A percentile compares a stretch with the other conserved stretches of the same genome.
Conservation (phyloP, 257 asterid species). For the Scutellaria galericulata region DNA sequence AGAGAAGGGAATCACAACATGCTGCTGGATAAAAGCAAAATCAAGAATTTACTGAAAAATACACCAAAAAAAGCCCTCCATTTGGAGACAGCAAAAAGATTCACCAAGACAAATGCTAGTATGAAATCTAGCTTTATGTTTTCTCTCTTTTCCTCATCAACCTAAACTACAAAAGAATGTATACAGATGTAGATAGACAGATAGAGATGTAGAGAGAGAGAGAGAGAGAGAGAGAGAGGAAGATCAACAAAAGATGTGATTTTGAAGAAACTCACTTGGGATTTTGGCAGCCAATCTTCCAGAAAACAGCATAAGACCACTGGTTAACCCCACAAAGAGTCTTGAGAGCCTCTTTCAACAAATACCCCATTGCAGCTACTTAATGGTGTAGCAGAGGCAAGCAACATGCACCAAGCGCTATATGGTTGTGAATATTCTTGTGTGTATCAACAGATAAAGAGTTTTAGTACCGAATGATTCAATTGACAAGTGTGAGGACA, state of each 20-base stretch:
- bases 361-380: slow-evolving; percentile 71
- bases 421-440: slow-evolving; percentile 30
- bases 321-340: slow-evolving; percentile 91
- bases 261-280: slow-evolving; percentile 67
- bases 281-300: slow-evolving; percentile 92
- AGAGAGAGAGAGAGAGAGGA: slow-evolving; percentile 3
- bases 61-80: slow-evolving; percentile 31
- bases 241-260: slow-evolving; percentile 17
- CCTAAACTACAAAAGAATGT: not conserved
- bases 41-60: slow-evolving; percentile 31
- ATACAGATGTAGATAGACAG: not conserved
- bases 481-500: slow-evolving; percentile 30
- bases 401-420: slow-evolving; percentile 44
- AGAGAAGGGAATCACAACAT: slow-evolving; percentile 32
- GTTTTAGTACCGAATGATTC: slow-evolving; percentile 29
- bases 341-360: slow-evolving; percentile 94
- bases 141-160: not conserved
- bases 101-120: slow-evolving; percentile 2
- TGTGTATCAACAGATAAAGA: slow-evolving; percentile 23
- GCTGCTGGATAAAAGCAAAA: slow-evolving; percentile 36
- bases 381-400: slow-evolving; percentile 13
- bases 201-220: not conserved
- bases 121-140: not conserved
- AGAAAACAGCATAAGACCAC: slow-evolving; percentile 97
- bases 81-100: slow-evolving; percentile 10